These are phyloP conservation scores for Gypsophila paniculata DNA, from an alignment of 179 eudicot genomes.

Conservation along the genomic window DNA sequence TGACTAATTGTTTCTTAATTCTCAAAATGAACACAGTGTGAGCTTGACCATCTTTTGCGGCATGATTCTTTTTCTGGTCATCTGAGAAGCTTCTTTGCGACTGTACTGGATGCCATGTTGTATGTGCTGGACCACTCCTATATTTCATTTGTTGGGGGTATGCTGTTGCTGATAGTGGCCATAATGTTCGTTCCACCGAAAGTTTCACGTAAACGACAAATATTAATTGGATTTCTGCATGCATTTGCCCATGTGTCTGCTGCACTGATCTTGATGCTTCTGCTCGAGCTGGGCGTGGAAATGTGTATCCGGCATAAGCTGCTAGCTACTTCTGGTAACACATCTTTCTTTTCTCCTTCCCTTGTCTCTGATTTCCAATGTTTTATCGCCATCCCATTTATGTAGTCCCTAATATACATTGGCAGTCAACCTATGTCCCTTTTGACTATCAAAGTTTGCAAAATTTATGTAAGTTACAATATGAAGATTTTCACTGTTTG, in stretches of 20 bases:
- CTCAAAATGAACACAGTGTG: no score
- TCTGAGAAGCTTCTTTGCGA: conserved; percentile 63
- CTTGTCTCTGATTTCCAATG: neutral
- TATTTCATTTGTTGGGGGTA: conserved; percentile 63
- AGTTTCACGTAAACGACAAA: conserved; percentile 69
- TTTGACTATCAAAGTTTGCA: no score
- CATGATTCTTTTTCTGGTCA: conserved; percentile 81
- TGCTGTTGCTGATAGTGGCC: conserved; percentile 56
- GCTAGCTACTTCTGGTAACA: conserved; percentile 81
- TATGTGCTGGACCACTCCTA: conserved; percentile 70
- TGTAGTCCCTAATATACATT: no score
- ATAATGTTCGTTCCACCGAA: conserved; percentile 72
- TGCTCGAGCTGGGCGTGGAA: conserved; percentile 89
- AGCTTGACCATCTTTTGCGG: conserved; percentile 80
- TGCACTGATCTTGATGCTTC: conserved; percentile 90
- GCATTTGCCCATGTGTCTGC: conserved; percentile 80
- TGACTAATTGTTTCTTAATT: no score
- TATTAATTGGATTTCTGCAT: conserved; percentile 69
- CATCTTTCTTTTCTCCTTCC: neutral
- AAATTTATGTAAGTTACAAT: no score
- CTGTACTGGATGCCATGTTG: conserved; percentile 74
- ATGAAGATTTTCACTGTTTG: no score
- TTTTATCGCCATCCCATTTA: no score
- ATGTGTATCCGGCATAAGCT: conserved; percentile 81
- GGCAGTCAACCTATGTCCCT: no score